phyloP scores from a whole-genome alignment of 2,329 filamentous ascomycete genomes.

The Ascochyta lentis region DNA sequence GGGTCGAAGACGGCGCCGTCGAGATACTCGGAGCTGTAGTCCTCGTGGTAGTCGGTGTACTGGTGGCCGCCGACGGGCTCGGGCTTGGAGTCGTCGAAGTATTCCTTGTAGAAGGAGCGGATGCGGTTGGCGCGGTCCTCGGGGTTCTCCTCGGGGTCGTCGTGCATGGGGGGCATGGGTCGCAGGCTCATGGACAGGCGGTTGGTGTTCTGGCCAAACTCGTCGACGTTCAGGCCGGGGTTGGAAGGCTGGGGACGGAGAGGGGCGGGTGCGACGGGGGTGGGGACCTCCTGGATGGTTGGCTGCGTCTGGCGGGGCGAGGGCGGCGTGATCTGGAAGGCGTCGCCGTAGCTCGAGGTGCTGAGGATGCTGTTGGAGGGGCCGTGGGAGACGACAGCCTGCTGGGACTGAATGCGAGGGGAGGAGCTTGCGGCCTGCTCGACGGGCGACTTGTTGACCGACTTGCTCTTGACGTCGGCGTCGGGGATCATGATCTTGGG shows the following conservation, averaged over 20 bases:
- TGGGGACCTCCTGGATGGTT: slow-evolving; percentile 20
- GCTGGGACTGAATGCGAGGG: slow-evolving; percentile 45
- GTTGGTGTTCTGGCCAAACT: slow-evolving; percentile 50
- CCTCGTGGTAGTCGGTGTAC: slow-evolving; percentile 70
- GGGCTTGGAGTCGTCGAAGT: slow-evolving; percentile 84
- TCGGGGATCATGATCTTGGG: slow-evolving; percentile 34
- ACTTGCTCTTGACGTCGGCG: slow-evolving; percentile 26
- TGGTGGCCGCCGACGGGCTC: slow-evolving; percentile 43
- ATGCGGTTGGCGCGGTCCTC: slow-evolving; percentile 96
- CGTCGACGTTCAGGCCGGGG: slow-evolving; percentile 39
- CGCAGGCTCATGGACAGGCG: slow-evolving; percentile 71
- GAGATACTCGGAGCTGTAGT: slow-evolving; percentile 74
- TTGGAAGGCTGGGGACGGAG: slow-evolving; percentile 30
- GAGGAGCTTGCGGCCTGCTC: slow-evolving; percentile 27
- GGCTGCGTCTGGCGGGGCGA: slow-evolving; percentile 44
- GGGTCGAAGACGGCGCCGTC: slow-evolving; percentile 65
- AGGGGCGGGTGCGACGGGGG: slow-evolving; percentile 38
- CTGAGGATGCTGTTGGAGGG: slow-evolving; percentile 54
- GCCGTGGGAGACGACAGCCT: slow-evolving; percentile 43
- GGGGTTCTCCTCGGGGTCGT: slow-evolving; percentile 86
- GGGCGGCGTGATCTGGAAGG: slow-evolving; percentile 57
- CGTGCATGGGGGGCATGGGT: slow-evolving; percentile 74
- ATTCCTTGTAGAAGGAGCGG: slow-evolving; percentile 98
- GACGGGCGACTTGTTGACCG: slow-evolving; percentile 35
- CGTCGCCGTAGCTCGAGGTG: slow-evolving; percentile 62